Base-by-base conservation (phyloP, 192 early-diverging fungal species). In the Piromyces sp. region DNA sequence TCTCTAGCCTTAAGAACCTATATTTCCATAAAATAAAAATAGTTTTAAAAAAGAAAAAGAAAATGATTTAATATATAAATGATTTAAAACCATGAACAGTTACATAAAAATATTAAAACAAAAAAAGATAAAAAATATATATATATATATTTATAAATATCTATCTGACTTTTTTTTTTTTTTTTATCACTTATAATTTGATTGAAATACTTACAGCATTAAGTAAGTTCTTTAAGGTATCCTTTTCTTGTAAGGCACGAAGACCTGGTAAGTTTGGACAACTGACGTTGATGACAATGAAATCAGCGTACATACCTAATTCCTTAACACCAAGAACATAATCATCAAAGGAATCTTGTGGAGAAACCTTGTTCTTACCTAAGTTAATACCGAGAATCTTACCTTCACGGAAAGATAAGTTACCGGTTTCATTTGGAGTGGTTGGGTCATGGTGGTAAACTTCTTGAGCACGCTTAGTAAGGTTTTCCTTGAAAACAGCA, bases 261-360 rank as follows among this genome's bases (percentile, higher is more conserved):
- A 96, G 88, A 80, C 95, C 95, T 30, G 92, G 94, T 30, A 94
- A 94, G 84, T 97, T 97, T 30, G 96, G 96, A 79, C 92, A 93
- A 83, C 92, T 93, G 79, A 97, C 93, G 83, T 97, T 97, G 81
- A 97, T 85, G 12, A 97, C 96, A 26, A 96, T 82, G 78, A 95
- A 95, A 89, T 97, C 96, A 5, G 95, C 96, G 83, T 89, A 93
- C 9, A 89, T 84, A 78, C 94, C 96, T 29, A 97, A 86, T 78
- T 68, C 84, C 81, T 88, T 82, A 26, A 97, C 86, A 16, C 96
- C 96, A 29, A 87, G 83, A n/a, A 95, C 90, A 85, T 95, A 97
- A 86, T 97, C 96, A 16, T 88, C 87, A 79, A 91, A 88, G 30
- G 89, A 89, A 40, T 95, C 92, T 2, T 84, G 87, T 6, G 89